phyloP scores from a whole-genome alignment of 495 filamentous ascomycete genomes.

The Penicillium bialowiezense region DNA sequence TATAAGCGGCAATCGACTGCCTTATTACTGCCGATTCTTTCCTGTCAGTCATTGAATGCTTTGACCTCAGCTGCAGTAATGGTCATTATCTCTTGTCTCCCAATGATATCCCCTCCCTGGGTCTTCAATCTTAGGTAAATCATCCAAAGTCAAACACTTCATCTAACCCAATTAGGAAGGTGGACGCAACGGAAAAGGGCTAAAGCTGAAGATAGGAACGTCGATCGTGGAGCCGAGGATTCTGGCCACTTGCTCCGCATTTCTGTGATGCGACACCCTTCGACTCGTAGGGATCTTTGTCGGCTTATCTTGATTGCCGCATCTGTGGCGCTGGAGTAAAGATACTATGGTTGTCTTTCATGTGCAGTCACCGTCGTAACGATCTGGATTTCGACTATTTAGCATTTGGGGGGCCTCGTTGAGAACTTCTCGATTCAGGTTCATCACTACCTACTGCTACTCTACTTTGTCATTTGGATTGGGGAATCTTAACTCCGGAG shows the following conservation, averaged over 20 bases:
- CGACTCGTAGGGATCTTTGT: too few relatives aligned
- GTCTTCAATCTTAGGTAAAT: not conserved
- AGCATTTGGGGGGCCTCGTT: not conserved
- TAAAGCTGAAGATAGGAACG: not conserved
- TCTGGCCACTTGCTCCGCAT: not conserved
- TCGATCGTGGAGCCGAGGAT: not conserved
- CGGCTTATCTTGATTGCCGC: too few relatives aligned
- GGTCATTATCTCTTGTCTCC: not conserved
- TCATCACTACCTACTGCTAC: not conserved
- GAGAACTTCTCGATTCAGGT: not conserved
- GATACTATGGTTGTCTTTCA: not conserved
- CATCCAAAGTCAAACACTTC: not conserved
- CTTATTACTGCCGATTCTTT: too few relatives aligned
- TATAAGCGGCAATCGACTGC: too few relatives aligned
- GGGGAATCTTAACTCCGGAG: not conserved
- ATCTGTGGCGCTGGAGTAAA: not conserved
- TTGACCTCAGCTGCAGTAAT: too few relatives aligned
- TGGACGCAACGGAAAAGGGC: constrained; percentile 6
- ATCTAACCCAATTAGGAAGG: constrained; percentile 9
- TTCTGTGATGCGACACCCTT: not conserved
- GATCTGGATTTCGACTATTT: not conserved
- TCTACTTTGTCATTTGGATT: not conserved
- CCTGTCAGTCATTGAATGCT: too few relatives aligned
- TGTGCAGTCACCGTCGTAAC: not conserved
- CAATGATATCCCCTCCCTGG: too few relatives aligned